phyloP scores from a whole-genome alignment of 2,329 filamentous ascomycete genomes.

The Fusarium hainanense region DNA sequence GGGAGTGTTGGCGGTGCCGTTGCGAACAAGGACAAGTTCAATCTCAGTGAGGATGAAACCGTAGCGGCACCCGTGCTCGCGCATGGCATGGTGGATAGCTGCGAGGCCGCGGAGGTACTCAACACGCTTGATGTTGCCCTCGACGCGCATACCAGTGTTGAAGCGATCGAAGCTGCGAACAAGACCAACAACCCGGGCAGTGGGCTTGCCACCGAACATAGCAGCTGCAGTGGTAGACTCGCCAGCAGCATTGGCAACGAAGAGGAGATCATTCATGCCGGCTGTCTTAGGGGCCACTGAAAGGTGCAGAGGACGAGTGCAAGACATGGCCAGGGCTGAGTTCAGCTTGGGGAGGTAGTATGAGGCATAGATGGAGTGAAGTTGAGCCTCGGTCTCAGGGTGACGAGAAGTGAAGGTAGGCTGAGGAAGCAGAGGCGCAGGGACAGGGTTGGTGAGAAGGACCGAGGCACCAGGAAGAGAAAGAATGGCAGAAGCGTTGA shows the following conservation, averaged over 20 bases:
- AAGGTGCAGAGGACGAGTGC: constrained; percentile 70
- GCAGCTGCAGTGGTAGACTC: constrained; percentile 66
- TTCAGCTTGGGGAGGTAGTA: constrained; percentile 91
- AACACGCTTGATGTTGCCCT: constrained; percentile 85
- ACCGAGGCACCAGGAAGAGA: constrained; percentile 77
- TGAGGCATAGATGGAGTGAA: constrained; percentile 79
- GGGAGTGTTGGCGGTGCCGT: constrained; percentile 76
- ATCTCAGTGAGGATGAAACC: constrained; percentile 98
- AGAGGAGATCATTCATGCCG: constrained; percentile 65
- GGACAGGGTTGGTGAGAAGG: constrained; percentile 77
- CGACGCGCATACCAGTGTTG: constrained; percentile 93
- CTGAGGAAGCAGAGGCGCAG: constrained; percentile 68
- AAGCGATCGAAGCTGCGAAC: constrained; percentile 93
- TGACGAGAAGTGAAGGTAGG: constrained; percentile 69
- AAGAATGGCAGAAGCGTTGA: constrained; percentile 78
- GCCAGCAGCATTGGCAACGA: constrained; percentile 71
- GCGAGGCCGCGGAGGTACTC: constrained; percentile 89
- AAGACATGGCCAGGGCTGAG: constrained; percentile 80
- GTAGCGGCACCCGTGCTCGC: constrained; percentile 91
- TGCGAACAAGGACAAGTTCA: constrained; percentile 89
- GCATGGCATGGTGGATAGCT: constrained; percentile 90
- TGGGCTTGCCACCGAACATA: constrained; percentile 61
- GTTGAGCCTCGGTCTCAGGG: constrained; percentile 81
- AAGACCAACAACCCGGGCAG: constrained; percentile 78
- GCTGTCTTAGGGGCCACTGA: constrained; percentile 54